Base-by-base conservation (phyloP, 352 stramenopile species). In the Pythium myriotylum region DNA sequence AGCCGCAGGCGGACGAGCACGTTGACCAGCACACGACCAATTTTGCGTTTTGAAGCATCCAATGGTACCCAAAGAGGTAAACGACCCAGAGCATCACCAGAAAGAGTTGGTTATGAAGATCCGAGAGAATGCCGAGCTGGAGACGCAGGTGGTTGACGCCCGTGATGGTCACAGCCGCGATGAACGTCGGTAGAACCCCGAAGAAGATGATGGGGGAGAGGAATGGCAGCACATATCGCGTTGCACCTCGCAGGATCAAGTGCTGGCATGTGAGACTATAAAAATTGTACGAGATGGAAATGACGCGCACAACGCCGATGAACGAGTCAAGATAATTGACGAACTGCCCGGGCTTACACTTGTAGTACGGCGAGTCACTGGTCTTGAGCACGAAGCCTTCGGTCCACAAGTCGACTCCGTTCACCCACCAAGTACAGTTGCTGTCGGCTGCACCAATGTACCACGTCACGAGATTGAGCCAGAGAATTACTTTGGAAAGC, bases 51-150 rank as follows among this genome's bases (percentile, higher is more conserved):
- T 54, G 48, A 7, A 68, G 42, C 17, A 60, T 14, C n/a, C 37
- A 16, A 40, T 57, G 43, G 54, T 54, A 63, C 24, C 2, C 61
- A 9, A 59, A 61, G 22, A 70, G 54, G 20, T 45, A 50, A 2
- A 20, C 24, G 17, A 59, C 24, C 62, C 62, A 70, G 39, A 70
- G 55, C 54, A 70, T 2, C 5, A 57, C 49, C 1, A 70, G 33
- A 26, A 64, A 53, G 33, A 64, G 26, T 17, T 56, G 47, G 56
- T 57, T 64, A 43, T 62, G 55, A 13, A 62, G 37, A 3, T 7
- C 19, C 2, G 42, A 12, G 10, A 64, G 37, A 3, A 39, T 35
- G 2, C 35, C 47, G 13, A 43, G 16, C 1, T 49, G 17, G 3
- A 64, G 33, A 0, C 56, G 56, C 8, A 29, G 17, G 26, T 51